phyloP scores from a whole-genome alignment of 345 rosid species.

The Citrus sp. region DNA sequence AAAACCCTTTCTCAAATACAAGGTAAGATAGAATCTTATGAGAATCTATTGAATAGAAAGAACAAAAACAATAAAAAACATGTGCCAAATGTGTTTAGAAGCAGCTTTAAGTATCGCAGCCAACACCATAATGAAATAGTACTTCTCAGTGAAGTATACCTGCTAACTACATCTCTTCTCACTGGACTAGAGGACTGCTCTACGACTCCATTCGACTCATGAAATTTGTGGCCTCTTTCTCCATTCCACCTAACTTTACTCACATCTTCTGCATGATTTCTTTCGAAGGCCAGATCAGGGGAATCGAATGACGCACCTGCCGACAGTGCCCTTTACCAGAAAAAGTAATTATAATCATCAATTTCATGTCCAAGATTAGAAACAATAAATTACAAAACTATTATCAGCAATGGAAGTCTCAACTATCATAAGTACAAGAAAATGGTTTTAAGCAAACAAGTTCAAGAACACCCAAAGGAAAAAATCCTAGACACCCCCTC shows the following conservation, averaged over 20 bases:
- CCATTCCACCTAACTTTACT: conserved; percentile 24
- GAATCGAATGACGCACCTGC: conserved; percentile 24
- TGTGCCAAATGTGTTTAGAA: background rate
- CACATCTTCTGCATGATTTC: conserved; percentile 22
- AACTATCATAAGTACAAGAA: background rate
- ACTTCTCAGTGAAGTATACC: conserved; percentile 21
- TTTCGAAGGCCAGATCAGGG: conserved; percentile 18
- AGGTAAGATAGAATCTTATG: background rate
- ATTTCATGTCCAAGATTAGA: background rate
- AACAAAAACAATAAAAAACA: background rate
- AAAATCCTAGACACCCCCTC: background rate
- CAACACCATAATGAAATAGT: background rate
- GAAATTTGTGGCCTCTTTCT: conserved; percentile 31
- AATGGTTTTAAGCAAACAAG: background rate
- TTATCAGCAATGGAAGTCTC: background rate
- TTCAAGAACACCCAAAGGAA: background rate
- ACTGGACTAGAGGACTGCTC: conserved; percentile 40
- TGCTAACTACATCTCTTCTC: conserved; percentile 42
- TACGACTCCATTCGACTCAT: conserved; percentile 29
- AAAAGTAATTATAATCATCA: conserved; percentile 6
- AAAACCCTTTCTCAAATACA: background rate
- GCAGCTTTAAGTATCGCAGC: background rate
- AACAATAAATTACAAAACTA: background rate
- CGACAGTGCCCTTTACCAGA: conserved; percentile 25
- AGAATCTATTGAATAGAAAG: background rate